These are phyloP conservation scores for Lupinus albus DNA, from an alignment of 306 rosid species.

Conservation along the genomic window DNA sequence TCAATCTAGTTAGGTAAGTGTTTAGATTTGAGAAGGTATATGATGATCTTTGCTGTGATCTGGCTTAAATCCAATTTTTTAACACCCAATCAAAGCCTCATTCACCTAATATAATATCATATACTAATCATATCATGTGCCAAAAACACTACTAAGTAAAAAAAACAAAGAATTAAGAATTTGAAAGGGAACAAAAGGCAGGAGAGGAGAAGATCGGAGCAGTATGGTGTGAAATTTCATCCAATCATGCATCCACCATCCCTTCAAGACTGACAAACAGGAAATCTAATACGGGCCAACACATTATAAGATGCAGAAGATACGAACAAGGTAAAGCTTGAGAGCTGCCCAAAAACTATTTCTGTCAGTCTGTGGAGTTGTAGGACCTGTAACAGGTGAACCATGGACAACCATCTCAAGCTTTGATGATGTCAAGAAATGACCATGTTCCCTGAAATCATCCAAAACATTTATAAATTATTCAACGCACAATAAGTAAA, in stretches of 20 bases:
- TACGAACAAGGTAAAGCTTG: slow-evolving; percentile 80
- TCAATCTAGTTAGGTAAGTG: not conserved
- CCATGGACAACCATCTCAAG: slow-evolving; percentile 63
- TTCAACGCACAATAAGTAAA: slow-evolving; percentile 29
- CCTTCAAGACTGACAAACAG: slow-evolving; percentile 7
- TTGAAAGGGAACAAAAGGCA: not conserved
- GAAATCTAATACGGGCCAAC: slow-evolving; percentile 10
- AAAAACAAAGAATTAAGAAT: not conserved
- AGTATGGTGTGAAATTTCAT: not conserved
- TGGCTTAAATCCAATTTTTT: slow-evolving; percentile 8
- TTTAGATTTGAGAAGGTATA: not conserved
- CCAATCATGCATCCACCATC: slow-evolving; percentile 2
- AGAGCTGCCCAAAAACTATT: slow-evolving; percentile 69
- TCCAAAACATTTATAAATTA: slow-evolving; percentile 43
- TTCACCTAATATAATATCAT: not conserved
- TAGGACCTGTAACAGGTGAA: slow-evolving; percentile 56
- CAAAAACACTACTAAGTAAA: slow-evolving; percentile 4
- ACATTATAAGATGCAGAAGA: slow-evolving; percentile 37
- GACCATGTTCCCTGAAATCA: slow-evolving; percentile 61
- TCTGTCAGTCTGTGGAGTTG: slow-evolving; percentile 56
- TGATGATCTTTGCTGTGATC: not conserved
- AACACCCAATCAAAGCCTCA: not conserved
- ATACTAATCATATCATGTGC: not conserved
- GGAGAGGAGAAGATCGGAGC: not conserved
- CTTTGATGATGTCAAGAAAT: slow-evolving; percentile 63